Conservation (phyloP, 257 asterid genomes). For the Verbena officinalis region DNA sequence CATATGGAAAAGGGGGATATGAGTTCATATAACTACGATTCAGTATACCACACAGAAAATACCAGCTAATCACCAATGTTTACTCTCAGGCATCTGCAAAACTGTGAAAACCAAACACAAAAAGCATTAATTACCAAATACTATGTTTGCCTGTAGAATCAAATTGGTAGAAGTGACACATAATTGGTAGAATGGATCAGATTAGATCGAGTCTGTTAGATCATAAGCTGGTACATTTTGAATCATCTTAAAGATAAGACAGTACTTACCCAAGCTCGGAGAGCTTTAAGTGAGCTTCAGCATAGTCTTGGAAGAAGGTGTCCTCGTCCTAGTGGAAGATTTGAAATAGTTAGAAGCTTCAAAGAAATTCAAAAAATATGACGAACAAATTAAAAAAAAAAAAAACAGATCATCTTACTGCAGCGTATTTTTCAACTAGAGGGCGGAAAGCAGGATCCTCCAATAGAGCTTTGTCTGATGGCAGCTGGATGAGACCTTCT, state of each 20-base stretch:
- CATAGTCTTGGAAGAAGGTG: conserved; percentile 78
- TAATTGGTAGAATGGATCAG: background rate
- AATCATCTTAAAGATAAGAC: background rate
- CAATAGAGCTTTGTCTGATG: conserved; percentile 69
- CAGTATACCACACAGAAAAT: background rate
- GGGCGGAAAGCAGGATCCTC: conserved; percentile 61
- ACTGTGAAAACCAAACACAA: conserved; percentile 34
- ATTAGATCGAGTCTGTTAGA: background rate
- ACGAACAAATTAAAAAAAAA: background rate
- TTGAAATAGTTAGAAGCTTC: background rate
- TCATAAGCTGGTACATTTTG: background rate
- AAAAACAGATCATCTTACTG: conserved; percentile 40
- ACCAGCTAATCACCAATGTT: conserved; percentile 11
- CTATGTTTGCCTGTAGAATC: background rate
- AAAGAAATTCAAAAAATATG: background rate
- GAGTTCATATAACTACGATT: too few relatives aligned
- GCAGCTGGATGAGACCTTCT: conserved; percentile 69
- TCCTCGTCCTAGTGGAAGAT: conserved; percentile 67
- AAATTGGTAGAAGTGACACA: background rate
- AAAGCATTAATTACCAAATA: background rate
- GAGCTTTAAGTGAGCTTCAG: conserved; percentile 79
- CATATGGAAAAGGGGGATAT: background rate
- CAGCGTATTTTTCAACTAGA: conserved; percentile 69
- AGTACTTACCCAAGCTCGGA: conserved; percentile 78
- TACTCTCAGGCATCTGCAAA: conserved; percentile 44